Evolutionary conservation across 371 early-diverging fungal genomes (phyloP).

Genomic region (Nematocida parisii): DNA sequence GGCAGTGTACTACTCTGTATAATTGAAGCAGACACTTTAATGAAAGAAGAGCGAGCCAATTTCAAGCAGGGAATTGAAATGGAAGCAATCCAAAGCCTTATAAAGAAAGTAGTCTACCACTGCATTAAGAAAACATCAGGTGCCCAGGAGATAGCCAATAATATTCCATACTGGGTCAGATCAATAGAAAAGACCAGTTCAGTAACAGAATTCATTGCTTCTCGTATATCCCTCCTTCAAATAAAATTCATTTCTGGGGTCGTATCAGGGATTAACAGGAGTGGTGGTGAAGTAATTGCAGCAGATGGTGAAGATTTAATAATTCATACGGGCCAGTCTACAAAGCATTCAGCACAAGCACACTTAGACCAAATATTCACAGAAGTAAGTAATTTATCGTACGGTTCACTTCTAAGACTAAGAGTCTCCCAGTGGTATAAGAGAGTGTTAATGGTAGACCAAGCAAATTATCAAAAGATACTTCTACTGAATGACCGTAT

Average conservation of each 20-base stretch:
- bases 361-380: conserved; percentile 12
- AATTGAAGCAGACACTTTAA: conserved; percentile 45
- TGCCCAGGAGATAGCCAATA: not conserved
- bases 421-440: not conserved
- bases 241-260: conserved; percentile 45
- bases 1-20: conserved; percentile 30
- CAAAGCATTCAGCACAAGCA: not conserved
- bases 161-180: conserved; percentile 7
- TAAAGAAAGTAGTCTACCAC: conserved; percentile 23
- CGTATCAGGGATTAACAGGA: conserved; percentile 23
- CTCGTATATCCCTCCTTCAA: conserved; percentile 6
- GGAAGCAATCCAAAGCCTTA: conserved; percentile 8
- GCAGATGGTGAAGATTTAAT: conserved; percentile 31
- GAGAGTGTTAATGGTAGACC: conserved; percentile 18
- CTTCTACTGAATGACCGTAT: not conserved
- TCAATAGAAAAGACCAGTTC: not conserved
- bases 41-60: conserved; percentile 27
- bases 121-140: conserved; percentile 18
- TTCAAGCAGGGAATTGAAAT: conserved; percentile 26
- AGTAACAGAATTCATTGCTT: not conserved
- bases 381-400: conserved; percentile 1
- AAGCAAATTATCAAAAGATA: conserved; percentile 8
- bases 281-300: conserved; percentile 6
- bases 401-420: conserved; percentile 34
- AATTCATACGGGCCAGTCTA: conserved; percentile 18